Base-by-base conservation (phyloP, 768 basidiomycete species). In the Mycena rebaudengoi region DNA sequence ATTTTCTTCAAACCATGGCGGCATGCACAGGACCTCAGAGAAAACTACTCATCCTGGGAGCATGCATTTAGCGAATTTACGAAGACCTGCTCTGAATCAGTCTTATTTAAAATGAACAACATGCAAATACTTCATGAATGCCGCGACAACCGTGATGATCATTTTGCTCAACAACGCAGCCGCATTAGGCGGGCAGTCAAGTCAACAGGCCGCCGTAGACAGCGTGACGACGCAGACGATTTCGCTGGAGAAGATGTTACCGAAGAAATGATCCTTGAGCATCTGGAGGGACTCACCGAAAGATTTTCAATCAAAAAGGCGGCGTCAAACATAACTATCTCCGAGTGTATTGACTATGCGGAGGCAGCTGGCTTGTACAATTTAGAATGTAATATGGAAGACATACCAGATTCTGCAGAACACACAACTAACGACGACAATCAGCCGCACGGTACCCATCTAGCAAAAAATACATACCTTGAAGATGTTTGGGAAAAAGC, bases 91-190 rank as follows among this genome's bases (percentile, higher is more conserved):
- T 12, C 60, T 16, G 4, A 49, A 7, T 20, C 48, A 13, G 39
- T 70, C 13, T n/a, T 18, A 49, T 5, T 37, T 0, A 60, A 73
- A 11, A 74, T 81, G 51, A 51, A 77, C 7, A 83, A 83, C 44
- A 80, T 83, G n/a, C n/a, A n/a, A n/a, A n/a, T n/a, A n/a, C n/a
- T n/a, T n/a, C n/a, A n/a, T n/a, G n/a, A n/a, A n/a, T 81, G 80
- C 55, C 58, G 68, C 28, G 80, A 79, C 45, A 76, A 71, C 29
- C 39, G 76, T 5, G 68, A 77, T 43, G 73, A 74, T 40, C 70
- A 77, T 61, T 76, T 76, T 46, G 37, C 52, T 18, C 52, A 70
- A 16, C 45, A 73, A 0, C 57, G 48, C n/a, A 41, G 28, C 14
- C 52, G 52, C 12, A 37, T 2, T 45, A 21, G 29, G 37, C 41